A percentile compares a stretch with the other conserved stretches of the same genome.
phyloP scores from a whole-genome alignment of 495 filamentous ascomycete genomes.

The Letharia lupina region DNA sequence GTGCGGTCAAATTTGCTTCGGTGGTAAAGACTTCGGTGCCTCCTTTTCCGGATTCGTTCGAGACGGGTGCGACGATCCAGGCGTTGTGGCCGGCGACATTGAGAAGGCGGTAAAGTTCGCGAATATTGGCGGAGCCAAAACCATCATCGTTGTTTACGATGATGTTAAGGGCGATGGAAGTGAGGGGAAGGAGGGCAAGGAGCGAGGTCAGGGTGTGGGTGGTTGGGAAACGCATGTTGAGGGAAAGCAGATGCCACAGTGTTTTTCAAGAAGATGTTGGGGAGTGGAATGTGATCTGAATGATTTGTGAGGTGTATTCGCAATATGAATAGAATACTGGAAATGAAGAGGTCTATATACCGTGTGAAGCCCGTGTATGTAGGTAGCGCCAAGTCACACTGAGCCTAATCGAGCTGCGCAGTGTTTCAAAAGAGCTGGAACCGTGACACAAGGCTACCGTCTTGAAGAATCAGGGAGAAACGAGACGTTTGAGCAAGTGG shows the following conservation, averaged over 20 bases:
- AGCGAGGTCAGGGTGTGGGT: background rate
- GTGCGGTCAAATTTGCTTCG: slow-evolving; percentile 26
- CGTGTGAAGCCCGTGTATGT: no score
- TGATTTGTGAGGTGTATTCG: no score
- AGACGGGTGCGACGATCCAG: slow-evolving; percentile 31
- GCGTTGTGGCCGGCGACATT: slow-evolving; percentile 33
- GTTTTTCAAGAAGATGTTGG: background rate
- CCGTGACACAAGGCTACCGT: background rate
- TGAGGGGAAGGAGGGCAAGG: background rate
- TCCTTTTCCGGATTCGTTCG: slow-evolving; percentile 26
- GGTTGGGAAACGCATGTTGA: slow-evolving; percentile 1
- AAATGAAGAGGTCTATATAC: no score
- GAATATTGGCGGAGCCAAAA: slow-evolving; percentile 36
- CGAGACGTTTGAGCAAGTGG: background rate
- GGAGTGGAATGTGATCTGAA: no score
- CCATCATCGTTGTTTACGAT: slow-evolving; percentile 43
- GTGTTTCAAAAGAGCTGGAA: no score
- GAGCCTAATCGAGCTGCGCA: no score
- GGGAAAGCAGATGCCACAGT: background rate
- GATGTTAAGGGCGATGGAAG: slow-evolving; percentile 31
- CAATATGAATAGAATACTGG: no score
- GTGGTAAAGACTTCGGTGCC: slow-evolving; percentile 28
- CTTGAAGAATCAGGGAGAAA: background rate
- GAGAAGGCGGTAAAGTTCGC: slow-evolving; percentile 36
- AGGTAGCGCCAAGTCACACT: no score